Base-by-base conservation (phyloP, 2,329 filamentous ascomycete species). In the Venturiaceae sp. region DNA sequence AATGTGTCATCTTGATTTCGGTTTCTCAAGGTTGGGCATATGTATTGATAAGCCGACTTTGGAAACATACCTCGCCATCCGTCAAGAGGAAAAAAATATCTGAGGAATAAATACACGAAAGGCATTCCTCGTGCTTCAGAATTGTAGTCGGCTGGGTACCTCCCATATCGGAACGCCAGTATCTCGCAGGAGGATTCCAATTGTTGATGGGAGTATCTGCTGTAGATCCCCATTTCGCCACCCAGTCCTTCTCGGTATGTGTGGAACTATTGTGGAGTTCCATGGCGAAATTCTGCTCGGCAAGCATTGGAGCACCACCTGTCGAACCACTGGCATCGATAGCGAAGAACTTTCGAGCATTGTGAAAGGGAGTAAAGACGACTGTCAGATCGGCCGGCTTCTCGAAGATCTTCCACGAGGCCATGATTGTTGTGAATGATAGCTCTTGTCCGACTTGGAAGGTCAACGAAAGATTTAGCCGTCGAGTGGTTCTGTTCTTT, bases 71-170 rank as follows among this genome's bases (percentile, higher is more conserved):
- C 37, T 69, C 60, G 3, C 69, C 69, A 56, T 71, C 69, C 3
- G 69, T 71, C 5, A 70, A 47, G 5, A 71, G 62, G 34, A 66
- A 66, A 68, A 68, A 71, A 3, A 66, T 39, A 56, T 71, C 68
- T 7, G 67, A 66, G 3, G 33, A 50, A 6, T 57, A 60, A 44
- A 71, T 66, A 7, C 59, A 58, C 1, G 60, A 47, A 3, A 69
- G 52, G 1, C 64, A 64, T n/a, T 53, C 6, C 1, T 30, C 16
- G 19, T 65, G 61, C 14, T 55, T 54, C 14, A 71, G 58, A 30
- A 71, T 68, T 3, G 46, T 16, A 6, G 60, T 55, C 2, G 67
- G 67, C 8, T 41, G 6, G 6, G 67, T 69, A 3, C 63, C 65
- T 2, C 60, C 58, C 50, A 64, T 63, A 8, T 33, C 28, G 1